Conservation (phyloP, 371 early-diverging fungal species). For the Circinella umbellata region DNA sequence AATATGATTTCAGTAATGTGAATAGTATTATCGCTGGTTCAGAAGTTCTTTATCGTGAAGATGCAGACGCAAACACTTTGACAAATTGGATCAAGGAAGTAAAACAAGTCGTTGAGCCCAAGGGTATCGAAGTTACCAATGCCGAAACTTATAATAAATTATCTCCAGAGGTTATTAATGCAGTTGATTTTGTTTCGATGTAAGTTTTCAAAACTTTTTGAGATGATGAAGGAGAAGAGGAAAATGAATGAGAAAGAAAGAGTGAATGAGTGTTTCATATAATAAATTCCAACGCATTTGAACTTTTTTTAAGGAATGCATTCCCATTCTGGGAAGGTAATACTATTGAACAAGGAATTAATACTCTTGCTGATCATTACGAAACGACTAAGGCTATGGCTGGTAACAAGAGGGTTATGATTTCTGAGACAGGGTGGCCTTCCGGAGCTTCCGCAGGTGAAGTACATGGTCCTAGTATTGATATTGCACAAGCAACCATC, state of each 20-base stretch:
- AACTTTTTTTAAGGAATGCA: slow-evolving; percentile 47
- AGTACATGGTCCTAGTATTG: slow-evolving; percentile 49
- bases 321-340: slow-evolving; percentile 76
- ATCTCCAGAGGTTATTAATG: slow-evolving; percentile 47
- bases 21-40: slow-evolving; percentile 65
- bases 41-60: slow-evolving; percentile 64
- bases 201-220: slow-evolving; percentile 15
- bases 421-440: slow-evolving; percentile 76
- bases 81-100: slow-evolving; percentile 41
- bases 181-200: slow-evolving; percentile 65
- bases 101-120: slow-evolving; percentile 31
- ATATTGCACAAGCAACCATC: slow-evolving; percentile 36
- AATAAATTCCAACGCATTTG: not conserved
- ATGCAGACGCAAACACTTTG: slow-evolving; percentile 43
- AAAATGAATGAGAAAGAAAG: no score
- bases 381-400: slow-evolving; percentile 45
- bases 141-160: slow-evolving; percentile 64
- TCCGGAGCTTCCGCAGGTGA: slow-evolving; percentile 57
- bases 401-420: slow-evolving; percentile 56
- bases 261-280: no score
- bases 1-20: slow-evolving; percentile 43
- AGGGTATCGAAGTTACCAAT: slow-evolving; percentile 50
- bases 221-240: no score
- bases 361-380: slow-evolving; percentile 52
- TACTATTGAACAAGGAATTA: slow-evolving; percentile 50